Base-by-base conservation (phyloP, 2,329 filamentous ascomycete species). In the Sarocladiaceae sp. region DNA sequence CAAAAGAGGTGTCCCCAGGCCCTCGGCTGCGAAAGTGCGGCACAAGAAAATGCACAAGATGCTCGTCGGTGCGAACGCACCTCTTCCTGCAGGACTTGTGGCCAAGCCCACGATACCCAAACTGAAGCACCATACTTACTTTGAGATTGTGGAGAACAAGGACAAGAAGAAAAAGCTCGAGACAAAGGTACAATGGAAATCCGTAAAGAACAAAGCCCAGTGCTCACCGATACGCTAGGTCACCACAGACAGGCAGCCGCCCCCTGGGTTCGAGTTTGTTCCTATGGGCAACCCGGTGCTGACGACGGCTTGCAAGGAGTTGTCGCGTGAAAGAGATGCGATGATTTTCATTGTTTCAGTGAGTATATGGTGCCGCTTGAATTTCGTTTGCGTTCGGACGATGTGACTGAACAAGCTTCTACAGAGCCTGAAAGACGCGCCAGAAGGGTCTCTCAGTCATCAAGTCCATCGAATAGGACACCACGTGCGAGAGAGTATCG, bases 341-440 rank as follows among this genome's bases (percentile, higher is more conserved):
- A 80, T 84, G 77, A 79, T 86, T 15, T 86, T 83, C 58, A 84
- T 86, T 53, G 83, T 87, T 46, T 83, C 82, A 60, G 83, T 84
- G 73, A 58, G 78, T 66, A n/a, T 20, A 17, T 7, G 11, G 17
- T 39, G 17, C 25, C 31, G 25, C 29, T 37, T n/a, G n/a, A n/a
- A n/a, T n/a, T n/a, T n/a, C n/a, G n/a, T n/a, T n/a, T n/a, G n/a
- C n/a, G n/a, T n/a, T n/a, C n/a, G n/a, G n/a, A n/a, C n/a, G n/a
- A n/a, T n/a, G n/a, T n/a, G n/a, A 23, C 25, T 13, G 46, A 54
- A 57, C 57, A 49, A 59, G 50, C 20, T 54, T 20, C 20, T 26
- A 17, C 53, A 70, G 67, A 65, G 60, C 53, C 58, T 66, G 42
- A 66, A 61, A 50, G 59, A 62, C 35, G 53, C 46, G n/a, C 31